Base-by-base conservation (phyloP, 495 filamentous ascomycete species). In the Tetracladium setigerum region DNA sequence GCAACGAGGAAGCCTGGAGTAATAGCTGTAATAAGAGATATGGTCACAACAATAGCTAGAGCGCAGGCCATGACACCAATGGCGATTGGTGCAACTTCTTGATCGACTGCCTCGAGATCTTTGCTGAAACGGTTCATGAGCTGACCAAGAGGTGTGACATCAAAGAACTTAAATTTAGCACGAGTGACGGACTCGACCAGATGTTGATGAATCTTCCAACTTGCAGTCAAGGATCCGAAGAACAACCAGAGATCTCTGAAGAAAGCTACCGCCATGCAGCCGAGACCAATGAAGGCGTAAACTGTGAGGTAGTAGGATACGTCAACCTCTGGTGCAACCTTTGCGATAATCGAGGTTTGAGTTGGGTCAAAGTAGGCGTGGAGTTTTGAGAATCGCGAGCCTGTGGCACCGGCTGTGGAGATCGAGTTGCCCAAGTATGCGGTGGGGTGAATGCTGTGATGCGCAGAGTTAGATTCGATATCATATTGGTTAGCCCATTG, bases 91-190 rank as follows among this genome's bases (percentile, higher is more conserved):
- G 92, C 89, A 46, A 97, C 85, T 61, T 97, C 92, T 63, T 99
- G 94, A 52, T 99, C 94, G 49, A 99, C 72, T 5, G 89, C 81
- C 61, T 99, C 92, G 19, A 97, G 74, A 64, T 97, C 94, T 64
- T 96, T 97, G 52, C 91, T 96, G 65, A 99, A 99, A 32, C 94
- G 76, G 63, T 99, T 99, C 86, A 97, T 97, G 53, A 99, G 74
- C 64, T 96, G 92, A 11, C 94, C 94, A 0, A 96, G 77, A 5
- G 94, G 94, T 2, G 94, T 99, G 1, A 88, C 87, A 62, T 99
- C 94, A 61, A 99, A 99, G 71, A 99, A 99, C 53, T 86, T 86
- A 69, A 97, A 95, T 58, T 87, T 88, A 13, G 94, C 94, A 42
- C 89, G 82, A 46, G 87, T 83, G 22, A 99, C 77, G 4, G 86